Evolutionary conservation across 2,329 filamentous ascomycete species (phyloP), one percentile per base, ranked within the genome.

Genomic region (Cordyceps cateniannulata): DNA sequence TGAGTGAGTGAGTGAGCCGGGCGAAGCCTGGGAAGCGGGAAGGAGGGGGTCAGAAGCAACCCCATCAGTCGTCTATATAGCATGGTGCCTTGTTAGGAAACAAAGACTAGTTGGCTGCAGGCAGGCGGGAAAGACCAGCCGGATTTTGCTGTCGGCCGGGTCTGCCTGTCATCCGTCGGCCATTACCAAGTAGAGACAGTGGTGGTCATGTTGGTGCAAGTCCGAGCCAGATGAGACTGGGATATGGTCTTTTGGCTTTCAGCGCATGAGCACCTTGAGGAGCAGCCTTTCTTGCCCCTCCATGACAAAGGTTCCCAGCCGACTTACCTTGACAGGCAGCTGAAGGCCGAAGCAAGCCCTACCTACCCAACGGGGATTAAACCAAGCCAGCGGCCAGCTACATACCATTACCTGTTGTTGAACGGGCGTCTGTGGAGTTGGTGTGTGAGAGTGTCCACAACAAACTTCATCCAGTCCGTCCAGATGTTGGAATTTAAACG

Each of bases 261-360:
- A 29, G n/a, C n/a, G 29, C 40, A 22, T 35, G 40, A 14, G 25
- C 42, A 35, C 27, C 51, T 42, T 35, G 25, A 47, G 25, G 27
- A 56, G 52, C 20, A 24, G 42, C 14, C 53, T 56, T 20, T 42
- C 27, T 18, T 42, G 22, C 22, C 45, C 52, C 45, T 42, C 44
- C 45, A n/a, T 51, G 47, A 59, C 56, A 59, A 59, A 59, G 47
- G 56, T 59, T 44, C 56, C 56, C 51, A 29, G n/a, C 47, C 35
- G 22, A 27, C 18, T 50, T 29, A 44, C 32, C 48, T 50, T n/a
- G n/a, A n/a, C n/a, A n/a, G 22, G 20, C 32, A 49, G 55, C 55
- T 58, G 47, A 58, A n/a, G n/a, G n/a, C n/a, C n/a, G n/a, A n/a
- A n/a, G n/a, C n/a, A n/a, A n/a, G n/a, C n/a, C n/a, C n/a, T n/a